These are phyloP conservation scores for Epichloe elymi DNA, from an alignment of 2,329 filamentous ascomycete species.

Conservation along the genomic window DNA sequence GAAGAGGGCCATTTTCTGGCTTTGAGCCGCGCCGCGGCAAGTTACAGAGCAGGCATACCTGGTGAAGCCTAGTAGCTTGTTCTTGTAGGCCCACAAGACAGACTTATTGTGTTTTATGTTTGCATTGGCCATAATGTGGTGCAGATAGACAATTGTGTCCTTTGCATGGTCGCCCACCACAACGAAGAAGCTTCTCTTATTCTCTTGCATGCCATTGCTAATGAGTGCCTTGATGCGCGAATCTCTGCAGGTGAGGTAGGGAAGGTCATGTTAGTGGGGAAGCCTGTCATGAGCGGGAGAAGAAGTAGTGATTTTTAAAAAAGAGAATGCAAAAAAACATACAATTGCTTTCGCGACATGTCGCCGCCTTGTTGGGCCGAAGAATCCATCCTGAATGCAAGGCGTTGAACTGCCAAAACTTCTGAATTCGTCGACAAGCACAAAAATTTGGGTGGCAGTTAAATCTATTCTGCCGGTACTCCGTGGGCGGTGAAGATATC, in stretches of 20 bases:
- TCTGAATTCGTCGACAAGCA: neutral
- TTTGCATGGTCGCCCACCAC: slow-evolving; percentile 86
- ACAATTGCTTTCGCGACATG: slow-evolving; percentile 49
- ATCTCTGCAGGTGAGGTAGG: slow-evolving; percentile 40
- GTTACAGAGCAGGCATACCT: slow-evolving; percentile 29
- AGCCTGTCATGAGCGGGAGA: no score
- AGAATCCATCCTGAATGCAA: slow-evolving; percentile 6
- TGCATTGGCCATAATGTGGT: slow-evolving; percentile 82
- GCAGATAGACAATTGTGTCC: slow-evolving; percentile 86
- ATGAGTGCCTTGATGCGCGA: slow-evolving; percentile 85
- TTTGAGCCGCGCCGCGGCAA: neutral
- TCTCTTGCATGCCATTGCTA: slow-evolving; percentile 82
- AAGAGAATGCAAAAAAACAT: slow-evolving; percentile 13
- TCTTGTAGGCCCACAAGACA: slow-evolving; percentile 97
- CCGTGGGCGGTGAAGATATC: slow-evolving; percentile 18
- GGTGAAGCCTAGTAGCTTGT: slow-evolving; percentile 87
- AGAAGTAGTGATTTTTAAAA: neutral
- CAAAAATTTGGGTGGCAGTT: slow-evolving; percentile 25
- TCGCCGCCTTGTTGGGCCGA: slow-evolving; percentile 17
- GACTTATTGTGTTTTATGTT: slow-evolving; percentile 86
- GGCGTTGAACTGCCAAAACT: slow-evolving; percentile 6
- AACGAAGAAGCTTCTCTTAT: slow-evolving; percentile 97
- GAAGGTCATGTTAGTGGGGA: no score
- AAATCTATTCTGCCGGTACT: slow-evolving; percentile 22
- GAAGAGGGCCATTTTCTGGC: neutral